Evolutionary conservation across 441 rosid genomes (phyloP).

Genomic region (Jatropha multifida): DNA sequence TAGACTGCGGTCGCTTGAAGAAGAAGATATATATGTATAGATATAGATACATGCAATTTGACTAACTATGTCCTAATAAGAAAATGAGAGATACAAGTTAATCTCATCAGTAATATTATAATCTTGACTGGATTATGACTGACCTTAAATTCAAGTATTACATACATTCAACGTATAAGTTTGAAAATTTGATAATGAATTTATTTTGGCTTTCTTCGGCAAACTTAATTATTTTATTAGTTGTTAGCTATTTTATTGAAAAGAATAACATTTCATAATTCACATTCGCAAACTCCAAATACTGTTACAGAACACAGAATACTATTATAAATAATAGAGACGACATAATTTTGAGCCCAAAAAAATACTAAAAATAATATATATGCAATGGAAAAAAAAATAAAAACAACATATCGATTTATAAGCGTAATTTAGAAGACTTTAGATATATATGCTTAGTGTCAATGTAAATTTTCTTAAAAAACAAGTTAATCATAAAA

Average conservation of each 20-base stretch:
- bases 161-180: background rate
- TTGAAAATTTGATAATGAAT: conserved; percentile 1
- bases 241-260: no score
- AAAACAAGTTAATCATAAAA: conserved; percentile 3
- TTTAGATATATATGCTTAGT: background rate
- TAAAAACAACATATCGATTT: background rate
- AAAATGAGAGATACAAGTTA: conserved; percentile 1
- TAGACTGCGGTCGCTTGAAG: background rate
- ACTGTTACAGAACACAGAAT: no score
- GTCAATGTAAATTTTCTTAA: conserved; percentile 17
- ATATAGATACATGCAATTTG: no score
- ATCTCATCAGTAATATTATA: background rate
- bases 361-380: background rate
- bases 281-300: no score
- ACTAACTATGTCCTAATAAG: background rate
- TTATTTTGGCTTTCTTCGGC: background rate
- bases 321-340: no score
- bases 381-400: background rate
- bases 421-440: conserved; percentile 7
- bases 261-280: no score
- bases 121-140: conserved; percentile 9
- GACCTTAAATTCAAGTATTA: background rate
- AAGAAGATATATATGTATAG: background rate
- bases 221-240: background rate
- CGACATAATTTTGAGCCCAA: background rate